These are phyloP conservation scores for Colletotrichum theobromicola DNA, from an alignment of 2,329 filamentous ascomycete genomes.

Conservation along the genomic window DNA sequence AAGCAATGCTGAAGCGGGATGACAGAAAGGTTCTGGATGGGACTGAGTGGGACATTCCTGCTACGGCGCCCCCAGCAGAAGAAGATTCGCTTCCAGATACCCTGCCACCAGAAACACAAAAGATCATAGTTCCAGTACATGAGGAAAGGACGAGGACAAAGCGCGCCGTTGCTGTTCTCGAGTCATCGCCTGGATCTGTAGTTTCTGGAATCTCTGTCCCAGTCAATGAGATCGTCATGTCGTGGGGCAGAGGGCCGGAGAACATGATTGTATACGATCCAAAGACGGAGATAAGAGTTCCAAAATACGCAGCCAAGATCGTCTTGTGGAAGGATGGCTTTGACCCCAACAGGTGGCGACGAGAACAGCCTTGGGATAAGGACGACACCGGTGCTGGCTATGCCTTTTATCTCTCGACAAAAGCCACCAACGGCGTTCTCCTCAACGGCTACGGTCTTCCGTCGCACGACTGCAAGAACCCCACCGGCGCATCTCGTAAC, in stretches of 20 bases:
- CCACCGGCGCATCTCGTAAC: constrained; percentile 57
- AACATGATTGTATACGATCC: constrained; percentile 74
- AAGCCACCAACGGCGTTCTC: constrained; percentile 75
- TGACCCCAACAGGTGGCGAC: constrained; percentile 61
- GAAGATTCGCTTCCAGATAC: constrained; percentile 40
- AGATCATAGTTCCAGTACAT: constrained; percentile 38
- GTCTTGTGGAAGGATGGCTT: constrained; percentile 75
- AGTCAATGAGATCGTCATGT: constrained; percentile 70
- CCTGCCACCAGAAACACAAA: constrained; percentile 37
- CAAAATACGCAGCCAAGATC: constrained; percentile 82
- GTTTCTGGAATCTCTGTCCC: constrained; percentile 66
- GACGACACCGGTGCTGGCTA: constrained; percentile 58
- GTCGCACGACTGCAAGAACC: constrained; percentile 59
- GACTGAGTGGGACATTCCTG: constrained; percentile 28
- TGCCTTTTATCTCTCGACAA: constrained; percentile 78
- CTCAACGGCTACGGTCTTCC: constrained; percentile 75
- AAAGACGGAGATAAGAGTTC: constrained; percentile 71
- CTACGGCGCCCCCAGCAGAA: constrained; percentile 26
- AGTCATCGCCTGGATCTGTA: constrained; percentile 69
- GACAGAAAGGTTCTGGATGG: constrained; percentile 28
- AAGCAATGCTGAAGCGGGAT: constrained; percentile 28
- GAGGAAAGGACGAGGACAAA: constrained; percentile 35
- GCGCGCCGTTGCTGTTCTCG: constrained; percentile 67
- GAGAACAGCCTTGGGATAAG: constrained; percentile 42
- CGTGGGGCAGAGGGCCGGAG: constrained; percentile 75